Evolutionary conservation across 2,329 filamentous ascomycete genomes (phyloP), one percentile per base, ranked within the genome.

Genomic region (Exutisphaerella laricina): DNA sequence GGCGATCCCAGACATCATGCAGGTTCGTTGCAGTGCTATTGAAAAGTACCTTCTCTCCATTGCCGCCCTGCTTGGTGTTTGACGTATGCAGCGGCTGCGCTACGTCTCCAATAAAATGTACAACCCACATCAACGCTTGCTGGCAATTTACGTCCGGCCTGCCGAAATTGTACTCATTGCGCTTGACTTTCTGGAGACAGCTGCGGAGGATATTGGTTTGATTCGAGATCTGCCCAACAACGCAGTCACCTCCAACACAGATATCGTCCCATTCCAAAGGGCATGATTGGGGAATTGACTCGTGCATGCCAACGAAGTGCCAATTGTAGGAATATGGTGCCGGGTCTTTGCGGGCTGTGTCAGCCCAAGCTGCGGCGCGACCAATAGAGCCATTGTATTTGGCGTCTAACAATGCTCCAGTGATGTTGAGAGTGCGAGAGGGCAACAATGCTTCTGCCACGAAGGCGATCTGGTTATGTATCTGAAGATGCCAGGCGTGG

Each of bases 251-350:
- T 17, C 57, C 54, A 4, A 59, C 54, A 38, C 66, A 69, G 4
- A 34, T 20, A 25, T 31, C 39, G 5, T 28, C 10, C 39, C 39
- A 41, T 3, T 25, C 21, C 5, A 23, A 12, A 12, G 29, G 9
- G 21, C 30, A 43, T 12, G 30, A 28, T n/a, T 31, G 16, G n/a
- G 33, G 30, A 25, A 22, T 23, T 20, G 56, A 43, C 42, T 67
- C 64, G 14, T 62, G 56, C 1, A 63, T 55, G 36, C 65, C 63
- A 39, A 68, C 66, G 62, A 63, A 68, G 41, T 67, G 64, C 65
- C 65, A 68, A 38, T 66, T 64, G 42, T 67, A 67, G 8, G 61
- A 65, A 44, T 63, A 67, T n/a, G 58, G 58, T n/a, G 64, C 65
- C 49, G 65, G 58, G 13, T 52, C 45, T 2, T 62, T 66, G 32